Base-by-base conservation (phyloP, 768 basidiomycete species). In the Lyophyllum atratum region DNA sequence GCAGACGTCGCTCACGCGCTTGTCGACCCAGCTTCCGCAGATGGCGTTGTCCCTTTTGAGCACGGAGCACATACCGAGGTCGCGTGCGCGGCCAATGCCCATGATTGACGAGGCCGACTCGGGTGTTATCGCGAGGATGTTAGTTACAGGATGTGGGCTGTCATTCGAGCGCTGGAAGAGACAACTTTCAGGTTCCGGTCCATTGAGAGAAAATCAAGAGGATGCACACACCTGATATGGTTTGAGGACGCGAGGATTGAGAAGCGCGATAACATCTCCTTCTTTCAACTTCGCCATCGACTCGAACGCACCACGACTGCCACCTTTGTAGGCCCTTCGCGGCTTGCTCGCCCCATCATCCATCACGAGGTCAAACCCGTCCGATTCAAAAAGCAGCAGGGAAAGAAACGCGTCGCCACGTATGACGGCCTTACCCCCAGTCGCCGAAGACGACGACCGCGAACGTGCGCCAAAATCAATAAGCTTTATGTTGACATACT, bases 251-350 rank as follows among this genome's bases (percentile, higher is more conserved):
- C 81, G 82, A 0, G 97, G 94, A 65, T 96, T 97, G 19, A 98
- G 75, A 40, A 99, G 78, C 1, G 93, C 92, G 39, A 98, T 77
- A 4, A 98, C 95, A 46, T 93, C 89, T 2, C 97, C 97, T 62
- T 94, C 90, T 57, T 85, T 85, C 53, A 96, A 72, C 65, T 92
- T 93, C 48, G 91, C 87, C 75, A 91, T 85, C 49, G 82, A 78
- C 70, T 98, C 97, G 66, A 92, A 98, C 3, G 95, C 95, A 4
- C 97, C 97, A 6, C 86, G 85, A 61, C 93, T 94, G 2, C 96
- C 96, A 0, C 97, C 96, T 61, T 80, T 84, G 70, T 95, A 96
- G 0, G 89, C 58, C 66, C 86, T 93, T 60, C 79, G 77, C 37
- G 80, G 74, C 34, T 72, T 80, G 33, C 76, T 74, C 10, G 78